Base-by-base conservation (phyloP, 176 grass and related monocot genomes). In the Elaeis guineensis region DNA sequence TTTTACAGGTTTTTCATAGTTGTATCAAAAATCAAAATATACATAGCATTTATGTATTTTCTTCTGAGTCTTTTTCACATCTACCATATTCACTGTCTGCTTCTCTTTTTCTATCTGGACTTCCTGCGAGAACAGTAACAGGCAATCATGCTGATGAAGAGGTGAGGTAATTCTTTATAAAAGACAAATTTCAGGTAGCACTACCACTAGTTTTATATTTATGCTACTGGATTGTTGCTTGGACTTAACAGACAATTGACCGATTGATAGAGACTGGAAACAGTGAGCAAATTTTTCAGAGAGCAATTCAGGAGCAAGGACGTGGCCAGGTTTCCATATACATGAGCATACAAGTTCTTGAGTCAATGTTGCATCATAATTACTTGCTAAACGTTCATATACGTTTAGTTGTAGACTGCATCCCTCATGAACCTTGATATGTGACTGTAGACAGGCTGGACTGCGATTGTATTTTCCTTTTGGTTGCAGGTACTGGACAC, bases 291-390 rank as follows among this genome's bases (percentile, higher is more conserved):
- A 79, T 88, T 57, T 96, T 96, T 66, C 72, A 90, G 62, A 82
- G 75, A 61, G 92, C 86, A 21, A 90, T 96, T 78, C 92, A 85
- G 64, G 92, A 89, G 78, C 86, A 90, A 84, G 90, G 90, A 16
- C 83, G 86, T 55, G 86, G 86, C 59, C 74, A 83, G 91, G 91
- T 90, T 51, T 70, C 5, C 55, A 44, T 44, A 44, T 12, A 14
- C 35, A 44, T 14, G 9, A 12, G 8, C 35, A 14, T 44, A 39
- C 35, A 11, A 9, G 35, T 44, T 12, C 35, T 11, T 14, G 35
- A 14, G 35, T 8, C 32, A 26, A 35, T 8, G 6, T 35, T 35
- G 8, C 6, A 35, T 35, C 32, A 35, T 35, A 35, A 35, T 35
- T 35, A 35, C 32, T 35, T 35, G 6, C 32, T 23, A 23, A 23